Base-by-base conservation (phyloP, 1,139 yeast genomes). In the Taphrina flavorubra region DNA sequence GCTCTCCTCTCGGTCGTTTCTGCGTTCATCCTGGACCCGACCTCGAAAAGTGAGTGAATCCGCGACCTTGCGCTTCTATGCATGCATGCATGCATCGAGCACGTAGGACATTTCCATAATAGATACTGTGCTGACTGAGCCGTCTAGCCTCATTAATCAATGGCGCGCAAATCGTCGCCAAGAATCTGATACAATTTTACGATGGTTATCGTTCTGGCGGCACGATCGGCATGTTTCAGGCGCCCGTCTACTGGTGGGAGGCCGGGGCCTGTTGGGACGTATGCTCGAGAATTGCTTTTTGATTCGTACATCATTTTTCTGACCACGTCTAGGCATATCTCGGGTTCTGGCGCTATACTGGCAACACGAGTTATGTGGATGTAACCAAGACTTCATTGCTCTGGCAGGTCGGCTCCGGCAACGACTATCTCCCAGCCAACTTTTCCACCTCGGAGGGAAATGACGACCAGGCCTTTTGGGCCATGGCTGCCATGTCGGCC, bases 381-480 rank as follows among this genome's bases (percentile, higher is more conserved):
- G 73, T 84, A 39, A 82, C 89, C 72, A 85, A 84, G 75, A 79
- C 82, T 36, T 88, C 92, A 2, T 75, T 90, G 72, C 77, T 84
- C 70, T 84, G 82, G 76, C 96, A 90, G 78, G 82, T 81, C 13
- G 97, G 97, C 34, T 79, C 81, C 25, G 83, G 86, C 76, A 79
- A 84, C 77, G 85, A 89, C 78, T 90, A 86, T 78, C 84, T 90
- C 77, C 96, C 97, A 0, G 78, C 85, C 69, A 88, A 88, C 77
- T 92, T 89, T 78, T 82, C 90, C 13, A 82, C 87, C 25, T 84
- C 90, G 10, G 96, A 90, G 78, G 97, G 97, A 76, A 91, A 91
- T 75, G 97, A 91, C 81, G 97, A 91, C 81, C 96, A 90, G 79
- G 96, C 90, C 0, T 88, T 90, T 73, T 91, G 97, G 97, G 97